Percentiles rank a stretch among this genome's conserved stretches.
These are phyloP conservation scores for Chenopodium berlandieri DNA, from an alignment of 148 eudicot genomes.

Conservation along the genomic window DNA sequence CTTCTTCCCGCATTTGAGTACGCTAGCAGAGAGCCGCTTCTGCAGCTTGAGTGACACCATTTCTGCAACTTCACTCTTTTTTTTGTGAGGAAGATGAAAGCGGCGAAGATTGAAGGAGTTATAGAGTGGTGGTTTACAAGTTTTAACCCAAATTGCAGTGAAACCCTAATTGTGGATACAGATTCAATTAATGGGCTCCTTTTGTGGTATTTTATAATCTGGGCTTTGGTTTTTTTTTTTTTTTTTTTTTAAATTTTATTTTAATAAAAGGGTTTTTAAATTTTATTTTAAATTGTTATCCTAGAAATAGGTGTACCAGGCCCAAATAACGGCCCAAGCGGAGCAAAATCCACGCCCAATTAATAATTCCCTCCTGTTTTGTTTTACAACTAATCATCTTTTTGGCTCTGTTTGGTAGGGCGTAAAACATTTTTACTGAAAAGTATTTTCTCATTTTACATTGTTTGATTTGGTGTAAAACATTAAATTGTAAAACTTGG, in stretches of 20 bases:
- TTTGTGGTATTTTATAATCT: not conserved
- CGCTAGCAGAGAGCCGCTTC: slow-evolving; percentile 54
- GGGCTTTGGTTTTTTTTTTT: not conserved
- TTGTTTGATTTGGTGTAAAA: too few species aligned
- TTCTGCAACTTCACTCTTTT: not conserved
- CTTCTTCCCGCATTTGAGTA: slow-evolving; percentile 42
- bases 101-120: not conserved
- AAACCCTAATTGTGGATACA: not conserved
- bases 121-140: not conserved
- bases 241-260: not conserved
- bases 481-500: too few species aligned
- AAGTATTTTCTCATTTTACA: too few species aligned
- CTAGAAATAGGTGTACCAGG: too few species aligned
- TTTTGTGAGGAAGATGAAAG: not conserved
- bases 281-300: too few species aligned
- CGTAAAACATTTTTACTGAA: too few species aligned
- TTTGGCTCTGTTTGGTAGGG: too few species aligned
- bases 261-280: not conserved
- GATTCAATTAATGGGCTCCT: not conserved
- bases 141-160: not conserved
- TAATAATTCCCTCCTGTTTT: too few species aligned
- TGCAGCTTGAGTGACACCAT: slow-evolving; percentile 61
- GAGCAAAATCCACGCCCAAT: too few species aligned
- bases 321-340: too few species aligned
- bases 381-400: too few species aligned